These are phyloP conservation scores for Oidiodendron maius DNA, from an alignment of 495 filamentous ascomycete species.

Conservation along the genomic window DNA sequence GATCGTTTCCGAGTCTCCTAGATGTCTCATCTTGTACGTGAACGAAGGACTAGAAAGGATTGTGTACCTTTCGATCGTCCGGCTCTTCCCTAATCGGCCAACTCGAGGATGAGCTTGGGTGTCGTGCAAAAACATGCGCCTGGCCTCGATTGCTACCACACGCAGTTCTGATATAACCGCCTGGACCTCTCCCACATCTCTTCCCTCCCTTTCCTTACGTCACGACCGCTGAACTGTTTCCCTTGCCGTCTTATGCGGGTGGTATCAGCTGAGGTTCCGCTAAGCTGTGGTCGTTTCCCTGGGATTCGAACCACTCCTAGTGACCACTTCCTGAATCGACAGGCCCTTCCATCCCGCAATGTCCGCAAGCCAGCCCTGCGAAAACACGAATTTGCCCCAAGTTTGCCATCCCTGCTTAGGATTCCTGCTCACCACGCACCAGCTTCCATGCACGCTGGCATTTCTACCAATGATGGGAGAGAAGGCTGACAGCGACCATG, in stretches of 20 bases:
- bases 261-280: too few species aligned
- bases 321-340: too few species aligned
- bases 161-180: neutral
- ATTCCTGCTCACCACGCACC: neutral
- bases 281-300: constrained; percentile 1
- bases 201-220: neutral
- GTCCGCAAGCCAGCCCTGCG: neutral
- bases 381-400: neutral
- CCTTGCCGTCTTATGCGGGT: too few species aligned
- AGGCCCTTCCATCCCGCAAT: constrained; percentile 1
- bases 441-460: neutral
- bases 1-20: constrained; percentile 14
- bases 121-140: neutral
- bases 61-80: neutral
- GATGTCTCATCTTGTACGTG: constrained; percentile 13
- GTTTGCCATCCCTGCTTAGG: neutral
- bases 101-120: neutral
- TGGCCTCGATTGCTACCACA: neutral
- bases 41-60: constrained; percentile 9
- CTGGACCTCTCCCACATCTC: neutral
- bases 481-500: too few species aligned
- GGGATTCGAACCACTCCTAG: neutral
- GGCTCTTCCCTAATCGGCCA: neutral
- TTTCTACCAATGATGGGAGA: constrained; percentile 5
- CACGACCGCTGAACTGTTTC: neutral